Conservation (phyloP, 805 yeast genomes). For the Martiniozyma abietophila region DNA sequence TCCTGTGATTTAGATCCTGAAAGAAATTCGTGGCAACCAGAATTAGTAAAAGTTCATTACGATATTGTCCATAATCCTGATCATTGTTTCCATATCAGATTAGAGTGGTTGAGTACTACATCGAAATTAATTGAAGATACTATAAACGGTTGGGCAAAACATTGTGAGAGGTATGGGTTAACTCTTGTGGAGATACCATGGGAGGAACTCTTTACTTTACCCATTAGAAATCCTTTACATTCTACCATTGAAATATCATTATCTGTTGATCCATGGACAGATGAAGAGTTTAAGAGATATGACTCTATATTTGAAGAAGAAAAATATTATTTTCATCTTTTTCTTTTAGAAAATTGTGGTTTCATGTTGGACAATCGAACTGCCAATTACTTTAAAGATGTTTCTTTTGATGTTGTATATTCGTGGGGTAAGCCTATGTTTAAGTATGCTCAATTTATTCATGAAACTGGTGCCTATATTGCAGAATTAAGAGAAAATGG, state of each 20-base stretch:
- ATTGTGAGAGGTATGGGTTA: constrained; percentile 80
- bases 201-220: constrained; percentile 72
- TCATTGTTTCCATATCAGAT: constrained; percentile 82
- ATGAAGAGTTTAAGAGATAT: constrained; percentile 37
- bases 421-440: constrained; percentile 89
- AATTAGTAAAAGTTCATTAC: constrained; percentile 72
- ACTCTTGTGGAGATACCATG: constrained; percentile 83
- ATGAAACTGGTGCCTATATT: constrained; percentile 78
- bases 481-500: constrained; percentile 81
- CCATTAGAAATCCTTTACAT: constrained; percentile 76
- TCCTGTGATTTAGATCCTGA: constrained; percentile 69
- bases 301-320: constrained; percentile 36
- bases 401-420: constrained; percentile 56
- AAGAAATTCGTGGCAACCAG: constrained; percentile 65
- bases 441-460: constrained; percentile 82
- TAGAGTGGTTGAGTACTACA: constrained; percentile 91
- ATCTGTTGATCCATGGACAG: constrained; percentile 64
- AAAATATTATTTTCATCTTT: constrained; percentile 68
- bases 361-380: constrained; percentile 79
- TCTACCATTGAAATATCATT: constrained; percentile 65
- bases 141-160: constrained; percentile 65
- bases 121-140: constrained; percentile 77
- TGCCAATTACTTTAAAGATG: constrained; percentile 45
- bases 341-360: constrained; percentile 57
- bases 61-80: constrained; percentile 91